Conservation (phyloP, 192 early-diverging fungal species). For the Gryganskiella cystojenkinii region DNA sequence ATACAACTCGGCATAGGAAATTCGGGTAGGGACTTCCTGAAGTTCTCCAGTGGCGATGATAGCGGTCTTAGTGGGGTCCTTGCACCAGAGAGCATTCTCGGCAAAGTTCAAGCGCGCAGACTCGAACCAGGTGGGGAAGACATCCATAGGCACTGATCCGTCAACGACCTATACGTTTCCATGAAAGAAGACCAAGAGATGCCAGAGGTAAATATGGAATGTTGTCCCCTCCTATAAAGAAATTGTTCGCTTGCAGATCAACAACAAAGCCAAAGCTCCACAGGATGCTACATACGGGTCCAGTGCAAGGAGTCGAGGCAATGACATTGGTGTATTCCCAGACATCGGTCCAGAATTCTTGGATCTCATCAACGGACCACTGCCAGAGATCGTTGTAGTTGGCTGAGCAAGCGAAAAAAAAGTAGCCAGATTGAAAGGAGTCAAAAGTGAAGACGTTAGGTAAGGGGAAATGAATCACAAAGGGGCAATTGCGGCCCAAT, state of each 20-base stretch:
- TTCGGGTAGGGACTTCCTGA: slow-evolving; percentile 14
- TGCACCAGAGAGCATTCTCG: slow-evolving; percentile 82
- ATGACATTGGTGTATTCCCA: slow-evolving; percentile 82
- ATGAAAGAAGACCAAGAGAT: slow-evolving; percentile 11
- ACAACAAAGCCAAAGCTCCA: neutral
- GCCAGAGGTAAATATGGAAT: neutral
- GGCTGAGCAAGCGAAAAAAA: slow-evolving; percentile 21
- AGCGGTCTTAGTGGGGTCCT: slow-evolving; percentile 58
- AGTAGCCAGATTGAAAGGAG: neutral
- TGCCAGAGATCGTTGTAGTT: slow-evolving; percentile 82
- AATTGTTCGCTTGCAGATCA: neutral
- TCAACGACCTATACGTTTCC: slow-evolving; percentile 74
- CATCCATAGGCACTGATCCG: slow-evolving; percentile 77
- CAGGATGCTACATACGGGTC: slow-evolving; percentile 23
- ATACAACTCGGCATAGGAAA: slow-evolving; percentile 81
- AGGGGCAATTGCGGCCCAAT: neutral
- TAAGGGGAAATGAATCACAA: slow-evolving; percentile 9
- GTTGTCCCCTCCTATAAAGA: too few species aligned
- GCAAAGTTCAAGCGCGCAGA: slow-evolving; percentile 90
- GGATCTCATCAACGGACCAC: slow-evolving; percentile 84
- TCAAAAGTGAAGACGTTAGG: slow-evolving; percentile 9
- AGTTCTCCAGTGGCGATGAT: slow-evolving; percentile 64
- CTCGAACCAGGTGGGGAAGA: slow-evolving; percentile 93
- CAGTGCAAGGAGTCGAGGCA: slow-evolving; percentile 50
- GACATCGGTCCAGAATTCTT: slow-evolving; percentile 88